These are phyloP conservation scores for Corylus avellana DNA, from an alignment of 306 rosid genomes.

Conservation along the genomic window DNA sequence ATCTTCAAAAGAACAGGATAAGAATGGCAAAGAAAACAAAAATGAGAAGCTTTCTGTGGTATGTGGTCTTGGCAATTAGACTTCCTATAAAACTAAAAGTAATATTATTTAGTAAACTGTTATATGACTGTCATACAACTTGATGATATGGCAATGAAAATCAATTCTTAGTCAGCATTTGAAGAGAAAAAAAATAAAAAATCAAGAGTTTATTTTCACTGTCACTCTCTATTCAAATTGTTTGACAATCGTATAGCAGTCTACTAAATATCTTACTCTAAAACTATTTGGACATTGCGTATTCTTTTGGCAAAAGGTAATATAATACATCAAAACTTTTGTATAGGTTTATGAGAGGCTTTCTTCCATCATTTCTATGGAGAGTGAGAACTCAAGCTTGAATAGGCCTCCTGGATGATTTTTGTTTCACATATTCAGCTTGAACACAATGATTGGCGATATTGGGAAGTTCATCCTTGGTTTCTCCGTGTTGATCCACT, in stretches of 20 bases:
- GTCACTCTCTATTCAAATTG: too few relatives aligned
- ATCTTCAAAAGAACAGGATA: conserved; percentile 34
- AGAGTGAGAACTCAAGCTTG: conserved; percentile 72
- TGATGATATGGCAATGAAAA: too few relatives aligned
- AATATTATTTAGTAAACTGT: too few relatives aligned
- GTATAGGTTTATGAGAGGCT: conserved; percentile 74
- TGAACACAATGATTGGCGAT: not conserved
- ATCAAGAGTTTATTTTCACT: too few relatives aligned
- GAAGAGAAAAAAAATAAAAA: too few relatives aligned
- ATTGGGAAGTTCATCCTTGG: not conserved
- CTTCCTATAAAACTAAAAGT: not conserved
- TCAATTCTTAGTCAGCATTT: too few relatives aligned
- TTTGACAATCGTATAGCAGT: too few relatives aligned
- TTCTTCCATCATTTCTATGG: conserved; percentile 78
- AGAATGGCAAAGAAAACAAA: conserved; percentile 31
- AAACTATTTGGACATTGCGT: not conserved
- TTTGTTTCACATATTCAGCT: conserved; percentile 1
- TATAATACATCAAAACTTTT: conserved; percentile 7
- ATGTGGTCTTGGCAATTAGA: conserved; percentile 26
- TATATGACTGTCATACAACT: too few relatives aligned
- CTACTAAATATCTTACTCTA: too few relatives aligned
- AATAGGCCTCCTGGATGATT: conserved; percentile 48
- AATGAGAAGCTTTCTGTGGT: conserved; percentile 61
- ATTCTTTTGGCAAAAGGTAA: conserved; percentile 9
- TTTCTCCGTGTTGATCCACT: not conserved